These are phyloP conservation scores for Xanthoconium stramineum DNA, from an alignment of 768 basidiomycete genomes.

Conservation along the genomic window DNA sequence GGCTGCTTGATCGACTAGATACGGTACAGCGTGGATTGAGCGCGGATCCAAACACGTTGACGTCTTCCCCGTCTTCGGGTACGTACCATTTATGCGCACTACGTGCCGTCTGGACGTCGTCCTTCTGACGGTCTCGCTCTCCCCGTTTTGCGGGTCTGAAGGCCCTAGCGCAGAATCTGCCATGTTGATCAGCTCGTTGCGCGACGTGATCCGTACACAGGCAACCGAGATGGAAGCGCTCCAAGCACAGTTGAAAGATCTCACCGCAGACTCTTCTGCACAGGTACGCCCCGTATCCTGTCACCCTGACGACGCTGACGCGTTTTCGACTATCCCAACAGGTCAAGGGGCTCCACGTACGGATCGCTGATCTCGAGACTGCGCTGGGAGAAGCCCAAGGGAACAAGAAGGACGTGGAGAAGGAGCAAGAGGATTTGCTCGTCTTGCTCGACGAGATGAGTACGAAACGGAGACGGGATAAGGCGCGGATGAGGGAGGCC, in stretches of 20 bases:
- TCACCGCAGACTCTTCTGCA: slow-evolving; percentile 32
- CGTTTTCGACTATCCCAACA: slow-evolving; percentile 15
- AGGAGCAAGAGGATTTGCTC: slow-evolving; percentile 94
- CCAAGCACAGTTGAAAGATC: slow-evolving; percentile 53
- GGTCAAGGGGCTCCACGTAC: slow-evolving; percentile 44
- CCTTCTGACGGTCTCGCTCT: not conserved
- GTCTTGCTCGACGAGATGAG: slow-evolving; percentile 92
- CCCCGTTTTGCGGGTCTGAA: slow-evolving; percentile 15
- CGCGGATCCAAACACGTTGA: slow-evolving; percentile 62
- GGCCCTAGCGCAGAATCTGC: slow-evolving; percentile 73
- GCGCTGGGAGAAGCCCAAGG: slow-evolving; percentile 53
- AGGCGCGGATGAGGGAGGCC: slow-evolving; percentile 65
- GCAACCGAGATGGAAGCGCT: slow-evolving; percentile 74
- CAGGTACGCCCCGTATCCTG: slow-evolving; percentile 32
- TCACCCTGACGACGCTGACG: not conserved
- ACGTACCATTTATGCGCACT: slow-evolving; percentile 15
- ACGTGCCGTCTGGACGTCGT: not conserved
- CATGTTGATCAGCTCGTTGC: slow-evolving; percentile 79
- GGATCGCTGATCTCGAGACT: slow-evolving; percentile 44
- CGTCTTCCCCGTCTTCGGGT: slow-evolving; percentile 54
- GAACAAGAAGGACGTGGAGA: slow-evolving; percentile 80
- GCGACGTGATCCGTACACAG: slow-evolving; percentile 80
- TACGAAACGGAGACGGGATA: slow-evolving; percentile 81
- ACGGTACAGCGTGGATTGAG: slow-evolving; percentile 72
- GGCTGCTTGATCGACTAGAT: slow-evolving; percentile 40